Evolutionary conservation across 106 monocot species (phyloP).

Genomic region (Dactylorhiza incarnata): DNA sequence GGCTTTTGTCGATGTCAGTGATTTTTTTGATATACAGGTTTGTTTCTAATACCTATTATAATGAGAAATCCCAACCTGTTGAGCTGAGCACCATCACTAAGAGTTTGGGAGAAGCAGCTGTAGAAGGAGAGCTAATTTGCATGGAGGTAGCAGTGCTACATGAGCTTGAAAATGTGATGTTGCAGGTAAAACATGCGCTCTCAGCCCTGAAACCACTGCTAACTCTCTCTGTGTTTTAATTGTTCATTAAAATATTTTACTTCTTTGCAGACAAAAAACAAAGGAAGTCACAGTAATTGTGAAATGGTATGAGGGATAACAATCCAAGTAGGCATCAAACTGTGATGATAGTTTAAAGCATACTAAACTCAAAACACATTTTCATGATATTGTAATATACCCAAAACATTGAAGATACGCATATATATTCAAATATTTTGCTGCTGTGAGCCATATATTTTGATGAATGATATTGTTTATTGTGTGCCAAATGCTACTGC

Average conservation of each 20-base stretch:
- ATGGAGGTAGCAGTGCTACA: slow-evolving; percentile 24
- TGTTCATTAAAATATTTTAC: no score
- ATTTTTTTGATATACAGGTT: no score
- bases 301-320: no score
- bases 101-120: background rate
- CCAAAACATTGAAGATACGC: no score
- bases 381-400: no score
- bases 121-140: slow-evolving; percentile 4
- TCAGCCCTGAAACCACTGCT: background rate
- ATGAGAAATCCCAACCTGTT: background rate
- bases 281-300: no score
- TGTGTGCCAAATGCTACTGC: background rate
- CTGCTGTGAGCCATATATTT: background rate
- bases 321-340: no score
- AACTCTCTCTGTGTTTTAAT: background rate
- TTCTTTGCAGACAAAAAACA: no score
- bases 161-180: slow-evolving; percentile 34
- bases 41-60: no score
- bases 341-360: no score
- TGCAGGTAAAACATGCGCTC: slow-evolving; percentile 27
- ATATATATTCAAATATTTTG: background rate
- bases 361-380: no score
- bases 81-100: background rate
- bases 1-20: no score
- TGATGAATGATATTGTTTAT: background rate